Conservation (phyloP, 1,284 basidiomycete species). For the Cryptococcus sp. region DNA sequence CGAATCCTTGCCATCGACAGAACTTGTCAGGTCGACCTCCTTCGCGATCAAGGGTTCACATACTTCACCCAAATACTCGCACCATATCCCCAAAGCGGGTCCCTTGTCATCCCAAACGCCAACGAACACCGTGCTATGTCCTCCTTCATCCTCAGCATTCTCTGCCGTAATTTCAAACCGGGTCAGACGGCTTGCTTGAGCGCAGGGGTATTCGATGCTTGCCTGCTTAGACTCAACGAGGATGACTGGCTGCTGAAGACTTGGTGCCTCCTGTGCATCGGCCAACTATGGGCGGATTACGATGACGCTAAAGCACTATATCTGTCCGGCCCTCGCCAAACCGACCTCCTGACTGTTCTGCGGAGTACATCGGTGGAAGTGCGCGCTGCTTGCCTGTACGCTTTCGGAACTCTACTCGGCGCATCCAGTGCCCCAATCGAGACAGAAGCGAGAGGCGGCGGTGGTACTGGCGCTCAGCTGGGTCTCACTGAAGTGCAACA, state of each 20-base stretch:
- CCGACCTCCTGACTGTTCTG: constrained; percentile 78
- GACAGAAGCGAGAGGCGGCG: constrained; percentile 68
- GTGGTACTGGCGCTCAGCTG: constrained; percentile 81
- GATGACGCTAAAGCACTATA: constrained; percentile 88
- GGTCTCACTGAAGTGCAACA: constrained; percentile 72
- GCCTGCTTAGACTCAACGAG: constrained; percentile 77
- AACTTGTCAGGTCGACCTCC: constrained; percentile 86
- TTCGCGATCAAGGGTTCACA: constrained; percentile 80
- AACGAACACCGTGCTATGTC: constrained; percentile 99
- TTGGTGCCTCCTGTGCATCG: constrained; percentile 92
- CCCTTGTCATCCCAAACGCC: constrained; percentile 74
- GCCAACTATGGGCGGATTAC: constrained; percentile 89
- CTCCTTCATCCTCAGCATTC: constrained; percentile 91
- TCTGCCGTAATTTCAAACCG: constrained; percentile 81
- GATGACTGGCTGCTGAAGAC: constrained; percentile 90
- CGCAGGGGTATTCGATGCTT: constrained; percentile 85
- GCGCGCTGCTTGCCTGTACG: constrained; percentile 84
- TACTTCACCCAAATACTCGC: constrained; percentile 84
- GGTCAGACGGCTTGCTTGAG: constrained; percentile 86
- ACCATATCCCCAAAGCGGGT: constrained; percentile 45
- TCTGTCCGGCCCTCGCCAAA: constrained; percentile 74
- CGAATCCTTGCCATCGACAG: constrained; percentile 94
- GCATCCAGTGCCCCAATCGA: constrained; percentile 69
- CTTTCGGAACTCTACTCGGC: constrained; percentile 90
- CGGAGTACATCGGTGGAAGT: constrained; percentile 92